These are phyloP conservation scores for Ustilago vetiveriae DNA, from an alignment of 1,284 basidiomycete species.

Conservation along the genomic window DNA sequence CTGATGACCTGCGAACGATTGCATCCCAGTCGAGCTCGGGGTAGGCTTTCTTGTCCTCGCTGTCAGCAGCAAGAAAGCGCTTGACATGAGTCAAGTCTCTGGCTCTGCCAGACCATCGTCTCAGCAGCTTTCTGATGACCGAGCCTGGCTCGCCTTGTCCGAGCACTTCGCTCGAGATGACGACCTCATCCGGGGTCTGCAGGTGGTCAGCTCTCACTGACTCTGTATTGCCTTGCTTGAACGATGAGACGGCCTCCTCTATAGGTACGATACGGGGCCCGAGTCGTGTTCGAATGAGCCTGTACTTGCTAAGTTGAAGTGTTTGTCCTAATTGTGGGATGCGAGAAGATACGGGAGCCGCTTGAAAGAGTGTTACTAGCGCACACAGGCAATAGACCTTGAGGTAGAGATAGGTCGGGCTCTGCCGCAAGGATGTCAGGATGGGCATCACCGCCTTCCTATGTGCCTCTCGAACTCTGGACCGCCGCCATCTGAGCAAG, in stretches of 20 bases:
- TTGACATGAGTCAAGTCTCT: conserved; percentile 53
- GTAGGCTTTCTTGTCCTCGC: conserved; percentile 43
- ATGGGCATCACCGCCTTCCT: conserved; percentile 42
- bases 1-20: conserved; percentile 46
- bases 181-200: conserved; percentile 9
- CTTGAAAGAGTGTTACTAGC: conserved; percentile 60
- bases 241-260: conserved; percentile 11
- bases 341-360: conserved; percentile 57
- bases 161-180: conserved; percentile 46
- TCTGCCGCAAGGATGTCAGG: conserved; percentile 49
- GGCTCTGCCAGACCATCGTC: conserved; percentile 50
- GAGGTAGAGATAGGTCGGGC: conserved; percentile 60
- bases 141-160: conserved; percentile 22
- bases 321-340: conserved; percentile 39
- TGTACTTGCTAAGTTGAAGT: conserved; percentile 33
- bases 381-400: conserved; percentile 62
- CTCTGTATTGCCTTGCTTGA: background rate
- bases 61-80: conserved; percentile 33
- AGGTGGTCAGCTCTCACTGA: background rate
- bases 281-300: conserved; percentile 25
- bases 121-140: conserved; percentile 16
- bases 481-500: background rate
- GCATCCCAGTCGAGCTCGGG: conserved; percentile 62
- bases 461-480: conserved; percentile 4
- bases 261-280: conserved; percentile 34